A percentile compares a stretch with the other conserved stretches of the same genome.
Evolutionary conservation across 2,329 filamentous ascomycete genomes (phyloP).

Genomic region (Aureobasidium musti): DNA sequence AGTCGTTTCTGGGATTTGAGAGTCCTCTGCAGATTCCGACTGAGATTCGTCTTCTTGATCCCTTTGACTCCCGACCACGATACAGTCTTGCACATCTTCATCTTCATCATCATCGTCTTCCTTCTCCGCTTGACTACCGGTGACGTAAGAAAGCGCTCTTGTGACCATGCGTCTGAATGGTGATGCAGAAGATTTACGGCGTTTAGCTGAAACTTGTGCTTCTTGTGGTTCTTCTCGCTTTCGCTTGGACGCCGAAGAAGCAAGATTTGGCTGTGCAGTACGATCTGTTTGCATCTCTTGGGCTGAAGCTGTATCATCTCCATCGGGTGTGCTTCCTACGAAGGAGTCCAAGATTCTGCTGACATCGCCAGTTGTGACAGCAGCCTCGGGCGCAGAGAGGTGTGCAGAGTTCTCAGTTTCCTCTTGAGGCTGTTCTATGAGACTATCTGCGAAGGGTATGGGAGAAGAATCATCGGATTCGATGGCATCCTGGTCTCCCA

Average conservation of each 20-base stretch:
- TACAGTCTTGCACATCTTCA: slow-evolving; percentile 46
- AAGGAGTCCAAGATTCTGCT: slow-evolving; percentile 46
- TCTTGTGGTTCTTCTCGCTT: slow-evolving; percentile 4
- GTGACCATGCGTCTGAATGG: slow-evolving; percentile 36
- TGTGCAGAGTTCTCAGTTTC: not conserved
- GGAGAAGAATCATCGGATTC: slow-evolving; percentile 8
- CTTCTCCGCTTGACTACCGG: slow-evolving; percentile 26
- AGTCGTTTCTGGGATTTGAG: slow-evolving; percentile 7
- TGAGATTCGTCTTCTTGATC: slow-evolving; percentile 27
- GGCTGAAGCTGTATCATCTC: not conserved
- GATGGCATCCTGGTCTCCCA: not conserved
- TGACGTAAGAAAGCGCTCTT: slow-evolving; percentile 31
- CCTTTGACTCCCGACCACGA: slow-evolving; percentile 42
- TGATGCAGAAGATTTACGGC: slow-evolving; percentile 35
- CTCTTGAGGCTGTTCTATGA: not conserved
- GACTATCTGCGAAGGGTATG: slow-evolving; percentile 21
- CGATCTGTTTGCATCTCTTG: not conserved
- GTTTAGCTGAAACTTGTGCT: slow-evolving; percentile 31
- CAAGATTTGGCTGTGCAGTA: not conserved
- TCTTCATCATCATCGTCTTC: slow-evolving; percentile 16
- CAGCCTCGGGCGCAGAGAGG: not conserved
- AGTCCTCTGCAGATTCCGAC: not conserved
- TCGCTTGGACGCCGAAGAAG: not conserved
- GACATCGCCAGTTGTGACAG: slow-evolving; percentile 34
- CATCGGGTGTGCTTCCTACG: slow-evolving; percentile 29